These are phyloP conservation scores for Yamadazyma scolyti DNA, from an alignment of 805 yeast genomes.

Conservation along the genomic window DNA sequence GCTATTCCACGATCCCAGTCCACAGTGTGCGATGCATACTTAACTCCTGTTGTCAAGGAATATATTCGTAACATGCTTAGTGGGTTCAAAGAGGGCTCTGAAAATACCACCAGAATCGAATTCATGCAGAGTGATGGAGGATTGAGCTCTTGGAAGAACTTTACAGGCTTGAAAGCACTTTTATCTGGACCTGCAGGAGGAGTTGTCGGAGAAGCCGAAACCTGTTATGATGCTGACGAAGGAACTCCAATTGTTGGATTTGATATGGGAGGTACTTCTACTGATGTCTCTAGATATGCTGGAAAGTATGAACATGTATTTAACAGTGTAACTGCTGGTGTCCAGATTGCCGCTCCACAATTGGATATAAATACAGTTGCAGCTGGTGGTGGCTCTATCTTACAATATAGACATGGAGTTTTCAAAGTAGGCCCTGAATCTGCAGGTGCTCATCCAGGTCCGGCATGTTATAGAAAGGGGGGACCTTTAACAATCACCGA, in stretches of 20 bases:
- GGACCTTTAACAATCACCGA: conserved; percentile 72
- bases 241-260: conserved; percentile 32
- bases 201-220: conserved; percentile 85
- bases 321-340: conserved; percentile 83
- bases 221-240: conserved; percentile 52
- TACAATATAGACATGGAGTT: conserved; percentile 17
- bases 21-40: conserved; percentile 36
- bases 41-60: conserved; percentile 35
- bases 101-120: conserved; percentile 16
- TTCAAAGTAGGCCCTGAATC: conserved; percentile 82
- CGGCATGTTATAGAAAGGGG: conserved; percentile 72
- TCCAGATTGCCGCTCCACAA: conserved; percentile 63
- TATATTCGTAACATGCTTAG: conserved; percentile 60
- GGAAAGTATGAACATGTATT: conserved; percentile 77
- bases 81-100: conserved; percentile 59
- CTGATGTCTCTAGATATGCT: conserved; percentile 42
- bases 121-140: conserved; percentile 99
- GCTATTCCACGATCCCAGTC: conserved; percentile 32
- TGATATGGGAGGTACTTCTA: conserved; percentile 44
- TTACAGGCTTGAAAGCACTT: conserved; percentile 84
- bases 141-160: conserved; percentile 71
- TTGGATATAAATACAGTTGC: conserved; percentile 41
- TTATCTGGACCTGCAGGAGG: conserved; percentile 98
- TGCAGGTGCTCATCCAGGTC: conserved; percentile 86
- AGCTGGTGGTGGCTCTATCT: conserved; percentile 42